Conservation (phyloP, 176 grass and related monocot genomes). For the Hordeum vulgare region MorexV3_pseudomolecules_assembly NC_058519.1:554837037-554837536, state of each 20-base stretch:
- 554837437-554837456: not conserved
- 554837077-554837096: not conserved
- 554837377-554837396: not conserved
- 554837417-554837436: not conserved
- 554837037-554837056: not conserved
- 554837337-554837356: not conserved
- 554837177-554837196: not conserved
- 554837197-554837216: slow-evolving; percentile 7
- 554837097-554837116: slow-evolving; percentile 6
- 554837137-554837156: not conserved
- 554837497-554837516: not conserved
- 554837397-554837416: not conserved
- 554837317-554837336: not conserved
- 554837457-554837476: not conserved
- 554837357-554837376: not conserved
- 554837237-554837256: not conserved
- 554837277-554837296: not conserved
- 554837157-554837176: not conserved
- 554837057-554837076: not conserved
- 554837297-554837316: not conserved
- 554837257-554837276: not conserved
- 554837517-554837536: slow-evolving; percentile 31
- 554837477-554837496: not conserved
- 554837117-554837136: slow-evolving; percentile 7
- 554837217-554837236: not conserved